These are phyloP conservation scores for Russula earlei DNA, from an alignment of 768 basidiomycete species.

Conservation along the genomic window DNA sequence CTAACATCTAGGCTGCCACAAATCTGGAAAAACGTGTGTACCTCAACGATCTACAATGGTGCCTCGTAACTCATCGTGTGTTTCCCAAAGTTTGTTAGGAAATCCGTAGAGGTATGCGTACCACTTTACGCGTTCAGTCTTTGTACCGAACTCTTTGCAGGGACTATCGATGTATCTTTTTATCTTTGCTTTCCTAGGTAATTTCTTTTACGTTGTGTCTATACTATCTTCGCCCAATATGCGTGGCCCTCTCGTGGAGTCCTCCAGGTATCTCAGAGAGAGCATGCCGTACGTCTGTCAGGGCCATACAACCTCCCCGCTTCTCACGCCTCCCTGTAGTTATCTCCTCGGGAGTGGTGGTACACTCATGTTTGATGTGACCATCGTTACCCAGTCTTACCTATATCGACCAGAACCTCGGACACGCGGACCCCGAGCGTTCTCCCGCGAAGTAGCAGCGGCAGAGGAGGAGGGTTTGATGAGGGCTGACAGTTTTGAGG, in stretches of 20 bases:
- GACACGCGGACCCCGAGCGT: slow-evolving; percentile 10
- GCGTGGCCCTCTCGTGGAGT: slow-evolving; percentile 45
- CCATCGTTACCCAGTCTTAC: slow-evolving; percentile 79
- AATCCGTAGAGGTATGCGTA: slow-evolving; percentile 69
- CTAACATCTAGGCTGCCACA: slow-evolving; percentile 91
- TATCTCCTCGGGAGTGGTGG: slow-evolving; percentile 90
- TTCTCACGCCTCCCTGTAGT: slow-evolving; percentile 29
- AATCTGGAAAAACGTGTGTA: slow-evolving; percentile 96
- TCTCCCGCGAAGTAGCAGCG: slow-evolving; percentile 20
- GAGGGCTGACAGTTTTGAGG: slow-evolving; percentile 12
- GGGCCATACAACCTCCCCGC: neutral
- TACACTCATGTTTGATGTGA: slow-evolving; percentile 87
- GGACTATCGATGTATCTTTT: slow-evolving; percentile 94
- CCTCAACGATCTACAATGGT: neutral
- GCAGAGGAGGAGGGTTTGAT: slow-evolving; percentile 25
- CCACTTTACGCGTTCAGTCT: neutral
- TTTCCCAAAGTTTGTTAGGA: slow-evolving; percentile 58
- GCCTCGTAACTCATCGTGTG: neutral
- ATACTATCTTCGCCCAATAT: slow-evolving; percentile 71
- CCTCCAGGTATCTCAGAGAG: slow-evolving; percentile 63
- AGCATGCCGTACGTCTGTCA: slow-evolving; percentile 64
- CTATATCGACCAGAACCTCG: slow-evolving; percentile 54
- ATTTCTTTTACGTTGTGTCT: slow-evolving; percentile 85
- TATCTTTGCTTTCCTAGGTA: slow-evolving; percentile 88
- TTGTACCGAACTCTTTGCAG: slow-evolving; percentile 28